Evolutionary conservation across 768 basidiomycete species (phyloP).

Genomic region (Leccinum variicolor): DNA sequence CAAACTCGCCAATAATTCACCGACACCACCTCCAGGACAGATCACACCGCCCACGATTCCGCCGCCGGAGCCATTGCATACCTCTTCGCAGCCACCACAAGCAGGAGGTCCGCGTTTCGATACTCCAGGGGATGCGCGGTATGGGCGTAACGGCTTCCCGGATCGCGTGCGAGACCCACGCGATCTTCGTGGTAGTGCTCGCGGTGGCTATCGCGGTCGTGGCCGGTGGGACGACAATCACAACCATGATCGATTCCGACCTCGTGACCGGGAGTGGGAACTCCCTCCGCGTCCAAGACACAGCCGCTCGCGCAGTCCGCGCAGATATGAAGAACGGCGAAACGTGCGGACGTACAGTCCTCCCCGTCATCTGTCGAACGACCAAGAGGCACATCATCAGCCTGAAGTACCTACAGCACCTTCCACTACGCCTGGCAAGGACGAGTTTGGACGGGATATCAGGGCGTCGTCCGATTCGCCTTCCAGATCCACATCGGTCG

Average conservation of each 20-base stretch:
- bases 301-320: conserved; percentile 77
- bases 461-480: conserved; percentile 47
- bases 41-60: conserved; percentile 22
- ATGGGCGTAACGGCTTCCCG: conserved; percentile 24
- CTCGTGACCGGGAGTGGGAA: conserved; percentile 43
- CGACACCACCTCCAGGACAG: conserved; percentile 21
- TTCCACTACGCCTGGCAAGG: conserved; percentile 48
- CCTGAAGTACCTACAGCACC: conserved; percentile 22
- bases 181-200: conserved; percentile 52
- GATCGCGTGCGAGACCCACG: conserved; percentile 45
- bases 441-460: conserved; percentile 86
- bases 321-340: conserved; percentile 50
- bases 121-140: conserved; percentile 38
- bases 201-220: conserved; percentile 57
- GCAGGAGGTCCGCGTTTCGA: conserved; percentile 27
- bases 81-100: not conserved
- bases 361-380: conserved; percentile 43
- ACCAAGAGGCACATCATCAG: conserved; percentile 22
- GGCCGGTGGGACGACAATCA: conserved; percentile 66
- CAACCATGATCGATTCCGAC: conserved; percentile 36
- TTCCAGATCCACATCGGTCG: conserved; percentile 27
- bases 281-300: conserved; percentile 43
- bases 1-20: conserved; percentile 34
- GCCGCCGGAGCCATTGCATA: conserved; percentile 23
- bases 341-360: conserved; percentile 59